These are phyloP conservation scores for Apophysomyces elegans DNA, from an alignment of 371 early-diverging fungal species.

Conservation along the genomic window DNA sequence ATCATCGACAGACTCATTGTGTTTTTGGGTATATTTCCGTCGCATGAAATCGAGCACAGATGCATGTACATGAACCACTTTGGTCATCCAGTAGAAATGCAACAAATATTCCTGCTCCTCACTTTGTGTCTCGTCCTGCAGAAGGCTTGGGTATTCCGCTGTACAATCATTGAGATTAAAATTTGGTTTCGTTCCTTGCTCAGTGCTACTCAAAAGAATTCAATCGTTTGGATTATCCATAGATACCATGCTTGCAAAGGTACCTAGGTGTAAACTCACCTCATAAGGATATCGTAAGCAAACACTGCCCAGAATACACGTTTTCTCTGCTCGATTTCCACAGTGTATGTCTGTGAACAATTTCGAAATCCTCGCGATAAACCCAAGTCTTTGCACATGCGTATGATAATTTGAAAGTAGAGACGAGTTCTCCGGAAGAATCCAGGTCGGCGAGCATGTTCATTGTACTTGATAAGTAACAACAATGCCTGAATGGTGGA, in stretches of 20 bases:
- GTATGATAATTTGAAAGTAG: conserved; percentile 40
- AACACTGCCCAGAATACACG: conserved; percentile 33
- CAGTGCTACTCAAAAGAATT: conserved; percentile 19
- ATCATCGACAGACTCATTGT: conserved; percentile 11
- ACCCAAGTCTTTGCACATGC: conserved; percentile 45
- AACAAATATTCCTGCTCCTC: conserved; percentile 20
- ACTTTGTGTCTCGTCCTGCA: conserved; percentile 20
- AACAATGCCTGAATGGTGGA: conserved; percentile 54
- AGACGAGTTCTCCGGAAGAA: conserved; percentile 49
- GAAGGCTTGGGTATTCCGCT: conserved; percentile 22
- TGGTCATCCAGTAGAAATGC: conserved; percentile 42
- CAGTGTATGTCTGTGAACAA: neutral
- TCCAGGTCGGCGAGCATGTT: conserved; percentile 45
- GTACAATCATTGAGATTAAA: conserved; percentile 21
- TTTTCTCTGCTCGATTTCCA: conserved; percentile 20
- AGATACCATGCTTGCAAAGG: neutral
- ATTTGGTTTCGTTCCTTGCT: conserved; percentile 22
- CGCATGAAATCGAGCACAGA: conserved; percentile 39
- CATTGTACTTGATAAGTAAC: conserved; percentile 50
- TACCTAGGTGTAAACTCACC: conserved; percentile 13
- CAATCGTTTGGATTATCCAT: neutral
- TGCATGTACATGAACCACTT: conserved; percentile 37
- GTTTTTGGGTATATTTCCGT: conserved; percentile 16
- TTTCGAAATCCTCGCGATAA: conserved; percentile 19
- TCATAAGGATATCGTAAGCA: conserved; percentile 31